phyloP scores from a whole-genome alignment of 805 yeast genomes.

The Wickerhamiella spandovensis region DNA sequence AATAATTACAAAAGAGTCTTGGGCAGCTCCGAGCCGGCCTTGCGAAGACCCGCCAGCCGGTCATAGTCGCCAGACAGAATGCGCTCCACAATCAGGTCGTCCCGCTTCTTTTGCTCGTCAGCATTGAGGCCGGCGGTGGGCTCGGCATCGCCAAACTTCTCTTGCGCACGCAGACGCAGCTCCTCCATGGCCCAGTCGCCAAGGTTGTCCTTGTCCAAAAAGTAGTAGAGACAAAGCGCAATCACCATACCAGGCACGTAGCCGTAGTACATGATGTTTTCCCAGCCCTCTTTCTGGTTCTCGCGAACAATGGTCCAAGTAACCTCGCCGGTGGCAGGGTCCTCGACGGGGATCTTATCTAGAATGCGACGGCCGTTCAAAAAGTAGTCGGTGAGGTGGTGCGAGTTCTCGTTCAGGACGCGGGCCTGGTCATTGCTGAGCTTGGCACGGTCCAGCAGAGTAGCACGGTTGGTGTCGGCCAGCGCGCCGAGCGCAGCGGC shows the following conservation, averaged over 20 bases:
- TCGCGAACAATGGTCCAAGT: conserved; percentile 69
- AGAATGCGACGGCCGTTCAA: conserved; percentile 51
- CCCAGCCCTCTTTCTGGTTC: conserved; percentile 78
- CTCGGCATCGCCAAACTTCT: conserved; percentile 36
- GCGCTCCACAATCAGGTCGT: conserved; percentile 66
- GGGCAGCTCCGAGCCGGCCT: conserved; percentile 26
- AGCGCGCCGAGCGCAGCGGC: conserved; percentile 58
- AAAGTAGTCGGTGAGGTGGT: conserved; percentile 40
- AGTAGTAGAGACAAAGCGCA: conserved; percentile 38
- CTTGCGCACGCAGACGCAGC: conserved; percentile 62
- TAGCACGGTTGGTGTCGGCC: conserved; percentile 42
- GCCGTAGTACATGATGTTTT: conserved; percentile 52
- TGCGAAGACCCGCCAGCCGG: conserved; percentile 29
- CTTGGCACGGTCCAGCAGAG: conserved; percentile 32
- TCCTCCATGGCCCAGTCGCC: conserved; percentile 77
- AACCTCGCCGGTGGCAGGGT: conserved; percentile 62
- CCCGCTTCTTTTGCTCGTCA: conserved; percentile 52
- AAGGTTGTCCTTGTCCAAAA: conserved; percentile 38
- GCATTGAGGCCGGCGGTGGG: conserved; percentile 29
- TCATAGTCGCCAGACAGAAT: conserved; percentile 78
- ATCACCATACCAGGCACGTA: conserved; percentile 58
- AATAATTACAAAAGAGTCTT: conserved; percentile 19
- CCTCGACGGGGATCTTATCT: conserved; percentile 76
- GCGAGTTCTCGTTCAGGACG: conserved; percentile 47
- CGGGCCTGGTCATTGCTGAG: conserved; percentile 41